These are phyloP conservation scores for Suillus clintonianus DNA, from an alignment of 768 basidiomycete genomes.

Conservation along the genomic window DNA sequence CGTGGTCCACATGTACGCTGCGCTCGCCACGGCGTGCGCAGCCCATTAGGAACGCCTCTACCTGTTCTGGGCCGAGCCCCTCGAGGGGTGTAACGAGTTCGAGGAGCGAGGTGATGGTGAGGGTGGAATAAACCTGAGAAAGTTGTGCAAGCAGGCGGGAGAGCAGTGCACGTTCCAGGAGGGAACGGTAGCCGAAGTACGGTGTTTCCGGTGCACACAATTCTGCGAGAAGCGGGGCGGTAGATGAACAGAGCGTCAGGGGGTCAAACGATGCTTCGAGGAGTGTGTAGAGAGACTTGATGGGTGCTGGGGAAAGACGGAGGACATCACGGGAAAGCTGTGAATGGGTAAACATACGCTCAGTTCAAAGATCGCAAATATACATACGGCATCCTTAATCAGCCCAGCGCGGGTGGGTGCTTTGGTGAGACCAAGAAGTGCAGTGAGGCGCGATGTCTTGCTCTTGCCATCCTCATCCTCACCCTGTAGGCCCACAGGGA, in stretches of 20 bases:
- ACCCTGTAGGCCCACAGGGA: slow-evolving; percentile 74
- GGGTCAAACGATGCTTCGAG: slow-evolving; percentile 95
- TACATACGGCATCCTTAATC: slow-evolving; percentile 75
- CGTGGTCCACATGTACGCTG: slow-evolving; percentile 85
- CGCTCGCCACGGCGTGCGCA: slow-evolving; percentile 88
- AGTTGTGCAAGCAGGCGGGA: slow-evolving; percentile 90
- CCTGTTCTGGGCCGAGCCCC: slow-evolving; percentile 61
- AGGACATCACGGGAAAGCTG: slow-evolving; percentile 84
- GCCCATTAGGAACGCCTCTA: slow-evolving; percentile 92
- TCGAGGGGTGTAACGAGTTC: slow-evolving; percentile 78
- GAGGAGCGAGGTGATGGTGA: slow-evolving; percentile 77
- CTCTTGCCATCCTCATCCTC: slow-evolving; percentile 57
- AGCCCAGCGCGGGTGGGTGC: slow-evolving; percentile 87
- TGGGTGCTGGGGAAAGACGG: slow-evolving; percentile 68
- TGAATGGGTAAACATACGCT: slow-evolving; percentile 8
- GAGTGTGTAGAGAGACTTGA: slow-evolving; percentile 82
- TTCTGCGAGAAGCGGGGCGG: slow-evolving; percentile 73
- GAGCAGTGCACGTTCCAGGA: slow-evolving; percentile 87
- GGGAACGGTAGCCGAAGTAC: slow-evolving; percentile 83
- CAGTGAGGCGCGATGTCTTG: slow-evolving; percentile 76
- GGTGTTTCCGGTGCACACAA: slow-evolving; percentile 47
- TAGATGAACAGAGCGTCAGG: slow-evolving; percentile 74
- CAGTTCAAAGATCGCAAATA: slow-evolving; percentile 7
- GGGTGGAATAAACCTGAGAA: slow-evolving; percentile 87
- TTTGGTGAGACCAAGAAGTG: slow-evolving; percentile 80